These are phyloP conservation scores for Sporothrix luriei DNA, from an alignment of 2,329 filamentous ascomycete genomes.

Conservation along the genomic window DNA sequence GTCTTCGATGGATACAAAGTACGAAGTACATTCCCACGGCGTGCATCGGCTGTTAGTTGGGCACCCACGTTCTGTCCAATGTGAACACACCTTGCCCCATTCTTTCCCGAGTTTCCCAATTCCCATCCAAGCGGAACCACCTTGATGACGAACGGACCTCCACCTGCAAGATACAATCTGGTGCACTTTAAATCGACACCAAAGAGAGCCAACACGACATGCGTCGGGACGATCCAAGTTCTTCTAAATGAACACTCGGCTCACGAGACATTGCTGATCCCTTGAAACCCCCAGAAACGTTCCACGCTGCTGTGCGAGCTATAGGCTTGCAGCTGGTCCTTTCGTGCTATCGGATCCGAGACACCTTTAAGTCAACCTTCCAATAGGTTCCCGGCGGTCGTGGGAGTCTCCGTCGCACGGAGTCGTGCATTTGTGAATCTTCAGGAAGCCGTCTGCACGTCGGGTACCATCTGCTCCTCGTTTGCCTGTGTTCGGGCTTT, in stretches of 20 bases:
- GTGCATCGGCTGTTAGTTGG: neutral
- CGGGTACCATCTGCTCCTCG: neutral
- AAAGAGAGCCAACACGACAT: neutral
- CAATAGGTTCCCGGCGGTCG: conserved; percentile 8
- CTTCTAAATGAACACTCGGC: neutral
- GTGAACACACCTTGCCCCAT: neutral
- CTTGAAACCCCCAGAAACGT: neutral
- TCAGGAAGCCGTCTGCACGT: neutral
- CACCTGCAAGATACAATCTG: conserved; percentile 11
- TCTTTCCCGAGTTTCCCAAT: neutral
- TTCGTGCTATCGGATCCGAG: conserved; percentile 19
- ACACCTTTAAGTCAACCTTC: neutral
- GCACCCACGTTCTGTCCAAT: neutral
- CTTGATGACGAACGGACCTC: neutral
- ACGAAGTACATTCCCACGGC: no score
- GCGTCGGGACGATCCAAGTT: neutral
- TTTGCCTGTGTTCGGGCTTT: neutral
- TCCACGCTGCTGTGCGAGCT: neutral
- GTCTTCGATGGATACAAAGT: neutral
- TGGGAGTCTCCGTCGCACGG: conserved; percentile 7
- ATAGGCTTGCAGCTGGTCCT: neutral
- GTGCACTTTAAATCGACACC: neutral
- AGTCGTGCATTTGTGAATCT: conserved; percentile 4
- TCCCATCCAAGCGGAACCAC: neutral
- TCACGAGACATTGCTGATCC: conserved; percentile 11